Base-by-base conservation (phyloP, 73 alveolate genomes). In the Symbiodinium pilosum region DNA sequence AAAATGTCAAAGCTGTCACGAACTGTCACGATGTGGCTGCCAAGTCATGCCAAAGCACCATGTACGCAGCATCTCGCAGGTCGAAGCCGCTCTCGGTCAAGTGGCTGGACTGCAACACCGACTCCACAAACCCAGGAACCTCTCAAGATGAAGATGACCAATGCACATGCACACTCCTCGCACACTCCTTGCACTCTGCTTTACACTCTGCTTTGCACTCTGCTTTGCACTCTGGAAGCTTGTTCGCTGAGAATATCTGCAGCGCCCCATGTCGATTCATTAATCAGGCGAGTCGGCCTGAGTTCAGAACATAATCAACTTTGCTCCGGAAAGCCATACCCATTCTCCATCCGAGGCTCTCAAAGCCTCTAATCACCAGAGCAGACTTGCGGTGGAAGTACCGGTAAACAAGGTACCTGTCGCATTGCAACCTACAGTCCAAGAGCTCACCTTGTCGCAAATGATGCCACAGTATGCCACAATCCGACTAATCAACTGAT, bases 211-310 rank as follows among this genome's bases (percentile, higher is more conserved):
- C n/a, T n/a, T 47, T 9, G 59, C 59, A 47, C 59, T 47, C 59
- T 47, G 59, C 59, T 47, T 47, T 20, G 73, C 73, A 16, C 34
- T 28, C 39, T 14, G 16, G 81, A 38, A 14, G n/a, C 95, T 77
- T 88, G 95, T 84, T 88, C 95, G 20, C 95, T 88, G 36, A 88
- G 86, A 56, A 88, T 88, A 41, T 56, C 86, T 26, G 95, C 95
- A 26, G 81, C 95, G 43, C 95, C 95, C 95, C 95, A 88, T 38
- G 86, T 88, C n/a, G 95, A 88, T 30, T 88, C 95, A 41, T 88
- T 88, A 71, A 88, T 86, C 39, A 88, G 86, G 38, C 95, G 95
- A 40, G 95, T 88, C 20, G 95, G 95, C 95, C 95, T 88, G 38
- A 4, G 32, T 8, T 59, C 36, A 14, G 30, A 4, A 59, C 77